Percentiles rank a stretch among this genome's conserved stretches.
Conservation (phyloP, 495 filamentous ascomycete genomes). For the Hyaloscypha hepaticicola region DNA sequence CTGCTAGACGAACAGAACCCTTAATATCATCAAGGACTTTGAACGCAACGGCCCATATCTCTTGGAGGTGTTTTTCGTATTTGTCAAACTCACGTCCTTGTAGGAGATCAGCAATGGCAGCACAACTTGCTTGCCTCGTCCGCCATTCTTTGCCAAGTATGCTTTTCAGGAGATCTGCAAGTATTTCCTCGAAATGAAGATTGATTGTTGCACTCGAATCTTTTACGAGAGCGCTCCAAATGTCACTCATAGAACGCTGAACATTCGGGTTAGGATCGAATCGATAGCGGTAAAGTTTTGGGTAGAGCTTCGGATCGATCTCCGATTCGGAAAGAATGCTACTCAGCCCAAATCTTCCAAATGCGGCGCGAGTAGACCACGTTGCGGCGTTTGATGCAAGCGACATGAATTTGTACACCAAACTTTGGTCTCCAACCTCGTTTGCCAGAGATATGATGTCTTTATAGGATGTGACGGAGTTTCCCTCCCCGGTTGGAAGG, state of each 20-base stretch:
- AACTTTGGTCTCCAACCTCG: conserved; percentile 89
- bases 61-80: conserved; percentile 79
- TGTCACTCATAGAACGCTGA: conserved; percentile 91
- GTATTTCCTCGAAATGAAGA: conserved; percentile 77
- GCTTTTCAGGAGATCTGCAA: conserved; percentile 79
- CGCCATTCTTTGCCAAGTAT: conserved; percentile 92
- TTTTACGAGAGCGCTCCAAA: conserved; percentile 91
- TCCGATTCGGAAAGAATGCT: conserved; percentile 87
- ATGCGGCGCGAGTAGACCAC: conserved; percentile 92
- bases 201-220: conserved; percentile 72
- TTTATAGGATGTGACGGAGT: conserved; percentile 89
- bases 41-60: conserved; percentile 80
- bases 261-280: conserved; percentile 95
- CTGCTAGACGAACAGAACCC: conserved; percentile 77
- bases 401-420: conserved; percentile 97
- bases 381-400: conserved; percentile 90
- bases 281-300: conserved; percentile 88
- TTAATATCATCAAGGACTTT: conserved; percentile 95
- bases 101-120: conserved; percentile 82
- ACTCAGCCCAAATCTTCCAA: conserved; percentile 89
- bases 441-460: conserved; percentile 91
- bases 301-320: conserved; percentile 89
- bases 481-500: conserved; percentile 85
- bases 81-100: conserved; percentile 70
- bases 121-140: conserved; percentile 85